phyloP scores from a whole-genome alignment of 805 yeast genomes.

The Maudiozyma turicensis region DNA sequence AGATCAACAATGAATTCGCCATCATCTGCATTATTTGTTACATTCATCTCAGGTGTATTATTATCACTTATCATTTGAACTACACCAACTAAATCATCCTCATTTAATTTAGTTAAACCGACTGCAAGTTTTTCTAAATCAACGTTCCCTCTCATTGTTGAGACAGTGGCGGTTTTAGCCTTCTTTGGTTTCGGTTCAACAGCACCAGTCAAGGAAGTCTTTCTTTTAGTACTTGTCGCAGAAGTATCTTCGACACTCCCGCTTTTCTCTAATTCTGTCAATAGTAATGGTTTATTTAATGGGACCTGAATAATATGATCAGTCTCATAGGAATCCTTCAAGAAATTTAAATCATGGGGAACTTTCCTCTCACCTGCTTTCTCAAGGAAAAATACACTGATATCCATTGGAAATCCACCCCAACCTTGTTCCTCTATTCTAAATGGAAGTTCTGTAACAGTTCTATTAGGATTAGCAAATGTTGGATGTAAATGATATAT shows the following conservation, averaged over 20 bases:
- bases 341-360: conserved; percentile 83
- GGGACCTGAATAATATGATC: conserved; percentile 78
- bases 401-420: conserved; percentile 93
- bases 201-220: conserved; percentile 8
- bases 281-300: conserved; percentile 60
- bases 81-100: conserved; percentile 87
- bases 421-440: conserved; percentile 88
- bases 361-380: conserved; percentile 82
- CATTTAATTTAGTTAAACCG: conserved; percentile 76
- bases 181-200: conserved; percentile 38
- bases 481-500: conserved; percentile 94
- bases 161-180: conserved; percentile 34
- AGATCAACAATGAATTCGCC: conserved; percentile 97
- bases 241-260: conserved; percentile 64
- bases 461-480: conserved; percentile 78
- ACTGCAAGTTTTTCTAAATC: conserved; percentile 87
- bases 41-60: conserved; percentile 89
- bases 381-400: conserved; percentile 71
- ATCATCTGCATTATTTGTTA: conserved; percentile 89
- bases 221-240: conserved; percentile 20
- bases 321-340: conserved; percentile 61
- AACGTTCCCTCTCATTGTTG: conserved; percentile 59
- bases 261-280: conserved; percentile 63
- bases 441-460: conserved; percentile 77
- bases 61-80: conserved; percentile 98